Conservation (phyloP, 352 stramenopile species). For the Phytophthora fragariae region DNA sequence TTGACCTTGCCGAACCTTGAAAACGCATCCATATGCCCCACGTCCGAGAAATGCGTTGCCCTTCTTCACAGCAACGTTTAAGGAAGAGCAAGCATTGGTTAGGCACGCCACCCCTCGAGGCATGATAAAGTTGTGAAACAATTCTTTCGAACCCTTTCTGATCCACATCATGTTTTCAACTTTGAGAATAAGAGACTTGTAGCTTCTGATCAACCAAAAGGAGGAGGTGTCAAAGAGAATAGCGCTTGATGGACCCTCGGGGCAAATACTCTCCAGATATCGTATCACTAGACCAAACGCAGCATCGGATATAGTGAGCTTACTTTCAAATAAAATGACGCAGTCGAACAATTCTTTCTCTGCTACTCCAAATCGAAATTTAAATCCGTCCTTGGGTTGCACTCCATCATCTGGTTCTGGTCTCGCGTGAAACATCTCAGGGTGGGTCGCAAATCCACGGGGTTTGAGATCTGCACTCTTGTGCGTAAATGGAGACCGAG, state of each 20-base stretch:
- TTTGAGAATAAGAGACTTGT: constrained; percentile 32
- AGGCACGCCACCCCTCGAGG: constrained; percentile 21
- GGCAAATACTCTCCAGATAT: constrained; percentile 32
- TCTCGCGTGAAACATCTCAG: constrained; percentile 30
- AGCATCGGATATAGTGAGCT: constrained; percentile 39
- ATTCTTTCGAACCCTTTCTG: constrained; percentile 29
- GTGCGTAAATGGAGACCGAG: constrained; percentile 1
- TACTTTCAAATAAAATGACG: constrained; percentile 38
- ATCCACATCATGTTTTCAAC: constrained; percentile 22
- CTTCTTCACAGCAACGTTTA: neutral
- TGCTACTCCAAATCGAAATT: constrained; percentile 20
- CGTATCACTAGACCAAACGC: constrained; percentile 37
- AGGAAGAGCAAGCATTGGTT: neutral
- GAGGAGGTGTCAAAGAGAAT: constrained; percentile 30
- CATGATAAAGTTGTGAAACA: constrained; percentile 35
- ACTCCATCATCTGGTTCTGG: constrained; percentile 28
- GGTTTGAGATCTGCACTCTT: constrained; percentile 8
- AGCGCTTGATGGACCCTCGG: constrained; percentile 15
- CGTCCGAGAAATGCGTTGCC: neutral
- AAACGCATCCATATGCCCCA: neutral
- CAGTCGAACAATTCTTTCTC: constrained; percentile 40
- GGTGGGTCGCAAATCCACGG: constrained; percentile 34
- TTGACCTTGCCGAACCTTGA: neutral
- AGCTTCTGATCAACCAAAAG: constrained; percentile 35
- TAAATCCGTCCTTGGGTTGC: constrained; percentile 26